These are phyloP conservation scores for Erodium maritimum DNA, from an alignment of 345 rosid genomes.

Conservation along the genomic window DNA sequence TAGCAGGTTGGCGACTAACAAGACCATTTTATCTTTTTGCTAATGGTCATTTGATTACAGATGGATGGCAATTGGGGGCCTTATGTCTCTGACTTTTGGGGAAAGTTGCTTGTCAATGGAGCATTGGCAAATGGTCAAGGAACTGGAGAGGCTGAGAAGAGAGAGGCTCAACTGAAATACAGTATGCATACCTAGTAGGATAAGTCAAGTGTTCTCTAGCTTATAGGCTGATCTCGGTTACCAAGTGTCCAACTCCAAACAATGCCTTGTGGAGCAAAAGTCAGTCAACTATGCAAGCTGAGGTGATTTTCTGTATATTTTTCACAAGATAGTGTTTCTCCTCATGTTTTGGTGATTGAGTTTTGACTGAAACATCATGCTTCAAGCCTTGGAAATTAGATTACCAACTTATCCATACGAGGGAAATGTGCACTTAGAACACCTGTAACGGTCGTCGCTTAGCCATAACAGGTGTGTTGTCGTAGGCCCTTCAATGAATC, in stretches of 20 bases:
- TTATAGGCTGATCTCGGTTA: background rate
- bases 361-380: too few relatives aligned
- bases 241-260: background rate
- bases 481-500: too few relatives aligned
- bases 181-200: background rate
- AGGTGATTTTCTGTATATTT: background rate
- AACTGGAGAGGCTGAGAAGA: slow-evolving; percentile 64
- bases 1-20: slow-evolving; percentile 43
- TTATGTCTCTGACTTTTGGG: slow-evolving; percentile 66
- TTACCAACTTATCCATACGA: too few relatives aligned
- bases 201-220: background rate
- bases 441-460: too few relatives aligned
- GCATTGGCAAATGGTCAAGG: slow-evolving; percentile 87
- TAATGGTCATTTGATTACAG: slow-evolving; percentile 20
- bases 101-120: slow-evolving; percentile 48
- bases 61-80: slow-evolving; percentile 77
- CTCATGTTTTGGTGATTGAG: too few relatives aligned
- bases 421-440: too few relatives aligned
- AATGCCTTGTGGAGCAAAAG: background rate
- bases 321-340: too few relatives aligned
- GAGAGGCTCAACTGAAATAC: slow-evolving; percentile 45
- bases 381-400: too few relatives aligned
- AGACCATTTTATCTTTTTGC: background rate
- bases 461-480: too few relatives aligned
- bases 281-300: too few relatives aligned